Conservation (phyloP, 208 protist genomes). For the Leishmania gerbilli region DNA sequence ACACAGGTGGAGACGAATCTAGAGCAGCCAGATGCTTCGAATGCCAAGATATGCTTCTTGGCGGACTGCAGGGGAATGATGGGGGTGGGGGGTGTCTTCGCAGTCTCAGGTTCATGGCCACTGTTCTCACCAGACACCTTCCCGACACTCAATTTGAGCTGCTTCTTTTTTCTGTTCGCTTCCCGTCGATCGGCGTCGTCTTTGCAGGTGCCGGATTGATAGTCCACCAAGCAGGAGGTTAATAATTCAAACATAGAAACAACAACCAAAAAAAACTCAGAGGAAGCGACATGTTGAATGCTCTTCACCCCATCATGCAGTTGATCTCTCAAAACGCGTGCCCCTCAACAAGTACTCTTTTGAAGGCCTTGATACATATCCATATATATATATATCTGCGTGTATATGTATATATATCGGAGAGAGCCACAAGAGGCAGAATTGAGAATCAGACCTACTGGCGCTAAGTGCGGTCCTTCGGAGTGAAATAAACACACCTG, state of each 20-base stretch:
- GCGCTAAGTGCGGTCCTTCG: background rate
- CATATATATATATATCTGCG: no score
- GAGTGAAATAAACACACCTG: background rate
- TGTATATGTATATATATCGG: background rate
- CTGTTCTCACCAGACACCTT: background rate
- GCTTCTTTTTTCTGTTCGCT: background rate
- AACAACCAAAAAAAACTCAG: background rate
- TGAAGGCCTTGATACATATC: background rate
- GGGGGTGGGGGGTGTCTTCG: background rate
- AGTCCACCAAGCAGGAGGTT: background rate
- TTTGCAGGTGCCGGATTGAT: background rate
- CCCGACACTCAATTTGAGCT: background rate
- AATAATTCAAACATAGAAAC: background rate
- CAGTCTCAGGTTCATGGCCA: background rate
- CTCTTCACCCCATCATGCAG: background rate
- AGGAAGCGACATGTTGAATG: background rate
- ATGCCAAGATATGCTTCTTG: background rate
- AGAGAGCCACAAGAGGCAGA: background rate
- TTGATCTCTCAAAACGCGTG: background rate
- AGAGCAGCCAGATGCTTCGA: background rate
- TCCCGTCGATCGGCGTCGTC: background rate
- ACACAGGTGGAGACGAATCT: background rate
- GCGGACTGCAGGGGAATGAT: background rate
- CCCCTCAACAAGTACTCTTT: background rate
- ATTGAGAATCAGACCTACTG: background rate